A percentile compares a stretch with the other conserved stretches of the same genome.
Conservation (phyloP, 2,329 filamentous ascomycete genomes). For the Fusarium zealandicum region DNA sequence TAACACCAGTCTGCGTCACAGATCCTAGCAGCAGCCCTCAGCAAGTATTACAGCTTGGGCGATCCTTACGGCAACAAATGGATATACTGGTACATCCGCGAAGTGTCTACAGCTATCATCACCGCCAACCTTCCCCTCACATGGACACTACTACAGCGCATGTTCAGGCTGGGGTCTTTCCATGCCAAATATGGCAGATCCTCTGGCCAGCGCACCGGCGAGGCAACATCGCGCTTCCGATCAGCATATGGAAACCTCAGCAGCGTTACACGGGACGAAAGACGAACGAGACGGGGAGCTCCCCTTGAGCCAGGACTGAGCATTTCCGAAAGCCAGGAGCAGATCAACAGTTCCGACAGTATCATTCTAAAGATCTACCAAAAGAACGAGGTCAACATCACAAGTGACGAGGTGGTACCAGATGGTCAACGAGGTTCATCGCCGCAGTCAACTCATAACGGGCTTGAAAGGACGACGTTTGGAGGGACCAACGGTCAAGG, state of each 20-base stretch:
- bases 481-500: neutral
- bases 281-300: constrained; percentile 3
- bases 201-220: constrained; percentile 35
- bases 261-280: constrained; percentile 32
- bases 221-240: constrained; percentile 32
- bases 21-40: constrained; percentile 40
- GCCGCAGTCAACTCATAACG: neutral
- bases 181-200: constrained; percentile 39
- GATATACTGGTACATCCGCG: constrained; percentile 56
- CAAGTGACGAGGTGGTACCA: constrained; percentile 11
- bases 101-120: constrained; percentile 55
- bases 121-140: constrained; percentile 53
- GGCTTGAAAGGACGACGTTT: constrained; percentile 4
- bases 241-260: constrained; percentile 37
- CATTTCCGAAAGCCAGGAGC: constrained; percentile 47
- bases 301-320: constrained; percentile 32
- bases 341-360: constrained; percentile 44
- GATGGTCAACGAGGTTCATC: constrained; percentile 7
- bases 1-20: neutral
- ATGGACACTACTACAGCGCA: constrained; percentile 52
- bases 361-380: constrained; percentile 50
- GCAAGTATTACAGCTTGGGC: constrained; percentile 53
- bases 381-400: constrained; percentile 47
- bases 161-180: constrained; percentile 45
- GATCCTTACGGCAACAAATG: constrained; percentile 49